Base-by-base conservation (phyloP, 768 basidiomycete species). In the Lanmaoa pseudosensibilis region DNA sequence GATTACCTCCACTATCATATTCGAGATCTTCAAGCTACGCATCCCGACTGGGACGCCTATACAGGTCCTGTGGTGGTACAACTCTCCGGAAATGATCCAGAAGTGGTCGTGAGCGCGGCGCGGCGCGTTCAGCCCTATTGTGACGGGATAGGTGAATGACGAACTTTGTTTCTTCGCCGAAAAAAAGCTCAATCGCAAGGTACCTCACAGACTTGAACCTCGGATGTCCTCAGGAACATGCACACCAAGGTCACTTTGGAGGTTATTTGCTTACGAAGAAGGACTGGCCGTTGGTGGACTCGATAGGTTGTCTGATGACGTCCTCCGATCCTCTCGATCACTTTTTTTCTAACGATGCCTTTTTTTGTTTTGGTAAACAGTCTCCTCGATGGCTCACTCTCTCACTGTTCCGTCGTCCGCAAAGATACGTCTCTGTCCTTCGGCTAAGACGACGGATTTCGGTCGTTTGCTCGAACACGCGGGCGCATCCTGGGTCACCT, bases 191-290 rank as follows among this genome's bases (percentile, higher is more conserved):
- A 44, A 19, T 25, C 58, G 44, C 59, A 41, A 64, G 68, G 58
- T 16, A 25, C 25, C 19, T 32, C 34, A 11, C 59, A 92, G 90
- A 92, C 74, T 66, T 92, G 50, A 92, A 92, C 68, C 79, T 92
- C 12, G 90, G 90, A 16, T 92, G 90, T 67, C 90, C 90, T 23
- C 88, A 88, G 62, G 82, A 86, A 50, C 76, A 79, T 25, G 88
- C 90, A 13, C 75, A 77, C 37, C 80, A 85, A 39, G 83, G 78
- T 11, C 88, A 86, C 62, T 88, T 80, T 63, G 90, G 90, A 3
- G 88, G 84, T 18, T 92, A 91, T 65, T 76, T 92, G n/a, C 78
- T 91, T 15, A 80, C 78, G 21, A 83, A 84, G 63, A 83, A 81
- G 61, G 88, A 91, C 57, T 88, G 90, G 88, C 82, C 83, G 3